Evolutionary conservation across 495 filamentous ascomycete species (phyloP).

Genomic region (Venustampulla echinocandica): DNA sequence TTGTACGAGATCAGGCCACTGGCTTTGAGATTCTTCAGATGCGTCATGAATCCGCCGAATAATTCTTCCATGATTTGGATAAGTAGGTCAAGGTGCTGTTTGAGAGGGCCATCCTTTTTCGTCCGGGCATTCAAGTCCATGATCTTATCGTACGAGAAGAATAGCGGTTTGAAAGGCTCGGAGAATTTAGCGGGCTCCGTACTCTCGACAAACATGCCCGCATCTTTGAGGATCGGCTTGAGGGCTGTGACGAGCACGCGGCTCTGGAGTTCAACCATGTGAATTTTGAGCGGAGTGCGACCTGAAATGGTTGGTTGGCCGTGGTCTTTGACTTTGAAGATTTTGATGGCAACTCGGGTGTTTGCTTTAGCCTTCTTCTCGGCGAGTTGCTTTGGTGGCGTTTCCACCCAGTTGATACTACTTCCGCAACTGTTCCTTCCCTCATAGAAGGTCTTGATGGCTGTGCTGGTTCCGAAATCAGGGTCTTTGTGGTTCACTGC

Average conservation of each 20-base stretch:
- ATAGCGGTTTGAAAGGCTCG: constrained; percentile 30
- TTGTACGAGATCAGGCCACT: constrained; percentile 24
- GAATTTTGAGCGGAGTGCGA: constrained; percentile 24
- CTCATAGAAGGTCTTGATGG: constrained; percentile 25
- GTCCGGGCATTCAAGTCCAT: constrained; percentile 14
- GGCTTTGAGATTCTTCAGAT: constrained; percentile 24
- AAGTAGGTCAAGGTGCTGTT: constrained; percentile 27
- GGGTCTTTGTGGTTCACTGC: constrained; percentile 4
- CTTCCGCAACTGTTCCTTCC: constrained; percentile 21
- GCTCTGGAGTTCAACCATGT: constrained; percentile 31
- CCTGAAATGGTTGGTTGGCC: constrained; percentile 28
- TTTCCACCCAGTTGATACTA: constrained; percentile 31
- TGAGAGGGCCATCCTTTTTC: constrained; percentile 10
- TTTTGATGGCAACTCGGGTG: constrained; percentile 31
- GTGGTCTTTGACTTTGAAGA: constrained; percentile 32
- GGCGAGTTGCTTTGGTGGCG: constrained; percentile 29
- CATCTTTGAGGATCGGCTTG: constrained; percentile 26
- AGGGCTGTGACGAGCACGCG: constrained; percentile 27
- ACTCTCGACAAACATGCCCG: constrained; percentile 25
- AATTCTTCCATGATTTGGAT: constrained; percentile 29
- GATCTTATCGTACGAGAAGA: constrained; percentile 31
- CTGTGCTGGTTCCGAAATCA: constrained; percentile 15
- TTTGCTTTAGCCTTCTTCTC: constrained; percentile 28
- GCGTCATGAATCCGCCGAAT: constrained; percentile 26
- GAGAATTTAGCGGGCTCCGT: constrained; percentile 26